phyloP scores from a whole-genome alignment of 2,329 filamentous ascomycete genomes.

The Domatiomyces globalis region DNA sequence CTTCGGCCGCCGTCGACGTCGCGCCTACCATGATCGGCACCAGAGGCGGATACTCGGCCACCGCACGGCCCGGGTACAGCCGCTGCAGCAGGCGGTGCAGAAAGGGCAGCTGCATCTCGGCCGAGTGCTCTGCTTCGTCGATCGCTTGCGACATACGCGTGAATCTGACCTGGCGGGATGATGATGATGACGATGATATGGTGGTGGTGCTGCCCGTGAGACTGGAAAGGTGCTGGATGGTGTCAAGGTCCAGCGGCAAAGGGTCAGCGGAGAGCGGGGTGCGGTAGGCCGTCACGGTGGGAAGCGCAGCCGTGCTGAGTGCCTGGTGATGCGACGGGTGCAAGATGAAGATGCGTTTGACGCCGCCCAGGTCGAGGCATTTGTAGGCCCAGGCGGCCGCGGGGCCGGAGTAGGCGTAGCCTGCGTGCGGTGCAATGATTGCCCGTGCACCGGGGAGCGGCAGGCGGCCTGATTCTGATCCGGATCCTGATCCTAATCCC shows the following conservation, averaged over 20 bases:
- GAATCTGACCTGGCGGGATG: slow-evolving; percentile 22
- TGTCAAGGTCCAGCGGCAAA: slow-evolving; percentile 31
- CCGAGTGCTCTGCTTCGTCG: slow-evolving; percentile 76
- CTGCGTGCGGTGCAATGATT: slow-evolving; percentile 89
- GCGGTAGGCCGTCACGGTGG: slow-evolving; percentile 45
- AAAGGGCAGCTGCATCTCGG: slow-evolving; percentile 94
- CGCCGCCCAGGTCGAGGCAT: slow-evolving; percentile 63
- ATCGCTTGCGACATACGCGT: slow-evolving; percentile 45
- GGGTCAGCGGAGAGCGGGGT: slow-evolving; percentile 32
- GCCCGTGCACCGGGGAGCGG: slow-evolving; percentile 64
- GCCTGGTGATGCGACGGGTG: slow-evolving; percentile 85
- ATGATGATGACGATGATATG: slow-evolving; percentile 15
- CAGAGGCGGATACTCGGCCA: slow-evolving; percentile 52
- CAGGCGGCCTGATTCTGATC: slow-evolving; percentile 45
- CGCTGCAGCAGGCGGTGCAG: slow-evolving; percentile 62
- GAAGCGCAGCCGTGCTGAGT: slow-evolving; percentile 61
- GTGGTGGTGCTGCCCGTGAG: slow-evolving; percentile 18
- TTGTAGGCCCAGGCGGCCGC: slow-evolving; percentile 95
- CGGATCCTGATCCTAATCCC: slow-evolving; percentile 42
- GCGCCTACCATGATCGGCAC: slow-evolving; percentile 78
- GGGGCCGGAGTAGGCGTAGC: slow-evolving; percentile 79
- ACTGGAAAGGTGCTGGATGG: slow-evolving; percentile 26
- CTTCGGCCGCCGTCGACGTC: slow-evolving; percentile 53
- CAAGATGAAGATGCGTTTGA: slow-evolving; percentile 82
- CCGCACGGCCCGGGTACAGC: slow-evolving; percentile 32